These are phyloP conservation scores for Dovyalis caffra DNA, from an alignment of 345 rosid species.

Conservation along the genomic window DNA sequence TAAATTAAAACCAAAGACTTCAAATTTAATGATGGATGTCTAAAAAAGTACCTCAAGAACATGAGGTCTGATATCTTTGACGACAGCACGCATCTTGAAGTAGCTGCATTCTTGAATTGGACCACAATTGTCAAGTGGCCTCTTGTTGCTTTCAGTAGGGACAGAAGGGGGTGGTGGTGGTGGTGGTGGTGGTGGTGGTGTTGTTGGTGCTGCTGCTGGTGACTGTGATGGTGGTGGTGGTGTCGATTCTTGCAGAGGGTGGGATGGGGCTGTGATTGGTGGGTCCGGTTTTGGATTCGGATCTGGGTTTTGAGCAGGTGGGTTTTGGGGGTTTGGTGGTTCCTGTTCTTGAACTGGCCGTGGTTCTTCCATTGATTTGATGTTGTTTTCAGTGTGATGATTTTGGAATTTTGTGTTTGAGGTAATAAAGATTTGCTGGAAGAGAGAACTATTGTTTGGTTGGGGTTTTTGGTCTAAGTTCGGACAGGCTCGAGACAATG, in stretches of 20 bases:
- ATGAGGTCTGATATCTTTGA: constrained; percentile 39
- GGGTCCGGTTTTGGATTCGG: constrained; percentile 19
- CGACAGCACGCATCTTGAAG: constrained; percentile 42
- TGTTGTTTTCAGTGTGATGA: neutral
- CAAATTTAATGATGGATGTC: neutral
- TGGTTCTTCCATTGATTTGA: constrained; percentile 38
- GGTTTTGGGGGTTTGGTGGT: constrained; percentile 7
- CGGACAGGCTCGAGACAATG: neutral
- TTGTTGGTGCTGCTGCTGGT: neutral
- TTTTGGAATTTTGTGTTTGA: neutral
- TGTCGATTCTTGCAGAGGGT: constrained; percentile 26
- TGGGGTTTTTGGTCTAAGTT: neutral
- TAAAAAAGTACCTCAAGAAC: constrained; percentile 33
- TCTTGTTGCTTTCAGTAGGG: constrained; percentile 43
- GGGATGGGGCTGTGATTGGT: constrained; percentile 13
- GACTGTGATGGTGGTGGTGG: neutral
- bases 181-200: constrained; percentile 12
- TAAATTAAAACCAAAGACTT: neutral
- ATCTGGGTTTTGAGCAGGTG: constrained; percentile 7
- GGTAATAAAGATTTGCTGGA: neutral
- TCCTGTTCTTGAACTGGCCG: constrained; percentile 13
- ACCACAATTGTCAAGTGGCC: constrained; percentile 43
- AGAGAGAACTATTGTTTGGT: constrained; percentile 1
- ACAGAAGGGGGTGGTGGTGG: neutral
- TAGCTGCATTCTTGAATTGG: constrained; percentile 45